Base-by-base conservation (phyloP, 306 rosid species). In the Vigna hirtella region DNA sequence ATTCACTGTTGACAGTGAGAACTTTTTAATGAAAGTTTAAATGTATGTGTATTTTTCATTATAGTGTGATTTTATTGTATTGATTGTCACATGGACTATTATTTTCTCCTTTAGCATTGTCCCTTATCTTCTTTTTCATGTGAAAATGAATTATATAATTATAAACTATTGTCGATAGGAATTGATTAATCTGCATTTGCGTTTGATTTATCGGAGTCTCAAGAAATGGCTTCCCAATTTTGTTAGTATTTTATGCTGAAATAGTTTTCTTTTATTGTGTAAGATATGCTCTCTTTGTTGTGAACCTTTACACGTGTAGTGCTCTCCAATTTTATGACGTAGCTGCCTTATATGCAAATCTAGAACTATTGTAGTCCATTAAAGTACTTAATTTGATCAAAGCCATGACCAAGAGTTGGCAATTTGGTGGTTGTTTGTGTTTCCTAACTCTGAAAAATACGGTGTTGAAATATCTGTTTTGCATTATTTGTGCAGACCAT, bases 401-500 rank as follows among this genome's bases (percentile, higher is more conserved):
- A 36, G 15, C 30, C 34, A 11, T 42, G 71, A 17, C 20, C 20
- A 24, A 36, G 28, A 40, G 17, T 66, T 40, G 71, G 5, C 10
- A 66, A 20, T 38, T 65, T 18, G 16, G 28, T 63, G 48, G 28
- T 26, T 63, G 15, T 63, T 34, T 34, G 9, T 62, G 22, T 38
- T 47, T 34, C 8, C 24, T 52, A 48, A 6, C 30, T 20, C 57
- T 45, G 43, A 42, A 1, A 47, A 18, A 16, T 5, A 38, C 43
- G 53, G 10, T 10, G 22, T 18, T 11, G 18, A 32, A 9, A 45
- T 2, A 36, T 73, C 11, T 62, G 15, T 62, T 40, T 30, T 82
- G 75, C 47, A 53, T 70, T 66, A 66, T 55, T 74, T 66, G 47
- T 68, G 67, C 88, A 91, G 97, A 88, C 86, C 84, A 73, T 79